These are phyloP conservation scores for Exophiala phaeomuriformis DNA, from an alignment of 2,329 filamentous ascomycete genomes.

Conservation along the genomic window DNA sequence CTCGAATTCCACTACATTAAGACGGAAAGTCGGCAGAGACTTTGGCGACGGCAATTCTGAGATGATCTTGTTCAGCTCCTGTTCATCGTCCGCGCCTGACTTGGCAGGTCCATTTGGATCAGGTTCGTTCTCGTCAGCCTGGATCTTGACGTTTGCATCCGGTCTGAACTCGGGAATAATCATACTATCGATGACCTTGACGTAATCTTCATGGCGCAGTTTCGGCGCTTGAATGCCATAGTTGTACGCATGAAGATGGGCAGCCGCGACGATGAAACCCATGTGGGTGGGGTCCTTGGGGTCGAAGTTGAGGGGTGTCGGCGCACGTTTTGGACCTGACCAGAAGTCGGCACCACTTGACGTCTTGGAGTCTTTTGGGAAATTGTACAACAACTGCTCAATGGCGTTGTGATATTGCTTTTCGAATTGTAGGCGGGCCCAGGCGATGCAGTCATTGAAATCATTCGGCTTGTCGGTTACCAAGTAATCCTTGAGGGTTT, in stretches of 20 bases:
- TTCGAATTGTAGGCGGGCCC: conserved; percentile 90
- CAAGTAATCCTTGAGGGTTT: conserved; percentile 82
- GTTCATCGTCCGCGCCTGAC: conserved; percentile 59
- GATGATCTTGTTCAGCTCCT: conserved; percentile 67
- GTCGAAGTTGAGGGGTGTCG: conserved; percentile 85
- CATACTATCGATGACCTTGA: conserved; percentile 78
- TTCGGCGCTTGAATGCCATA: conserved; percentile 88
- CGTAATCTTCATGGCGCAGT: conserved; percentile 62
- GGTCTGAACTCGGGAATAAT: conserved; percentile 94
- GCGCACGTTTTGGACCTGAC: conserved; percentile 96
- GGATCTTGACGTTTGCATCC: conserved; percentile 86
- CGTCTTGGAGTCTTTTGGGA: conserved; percentile 86
- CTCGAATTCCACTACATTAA: conserved; percentile 91
- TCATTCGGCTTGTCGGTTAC: conserved; percentile 84
- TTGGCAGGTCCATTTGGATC: conserved; percentile 68
- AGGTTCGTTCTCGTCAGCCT: conserved; percentile 89
- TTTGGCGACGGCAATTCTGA: conserved; percentile 69
- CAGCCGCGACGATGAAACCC: conserved; percentile 76
- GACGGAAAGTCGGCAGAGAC: conserved; percentile 76
- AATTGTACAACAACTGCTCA: conserved; percentile 90
- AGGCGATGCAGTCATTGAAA: conserved; percentile 94
- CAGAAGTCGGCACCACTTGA: conserved; percentile 88
- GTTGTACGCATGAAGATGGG: conserved; percentile 94
- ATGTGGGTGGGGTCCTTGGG: conserved; percentile 77
- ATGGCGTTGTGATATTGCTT: conserved; percentile 96